Base-by-base conservation (phyloP, 1,284 basidiomycete genomes). In the Phenoliferia sp. region DNA sequence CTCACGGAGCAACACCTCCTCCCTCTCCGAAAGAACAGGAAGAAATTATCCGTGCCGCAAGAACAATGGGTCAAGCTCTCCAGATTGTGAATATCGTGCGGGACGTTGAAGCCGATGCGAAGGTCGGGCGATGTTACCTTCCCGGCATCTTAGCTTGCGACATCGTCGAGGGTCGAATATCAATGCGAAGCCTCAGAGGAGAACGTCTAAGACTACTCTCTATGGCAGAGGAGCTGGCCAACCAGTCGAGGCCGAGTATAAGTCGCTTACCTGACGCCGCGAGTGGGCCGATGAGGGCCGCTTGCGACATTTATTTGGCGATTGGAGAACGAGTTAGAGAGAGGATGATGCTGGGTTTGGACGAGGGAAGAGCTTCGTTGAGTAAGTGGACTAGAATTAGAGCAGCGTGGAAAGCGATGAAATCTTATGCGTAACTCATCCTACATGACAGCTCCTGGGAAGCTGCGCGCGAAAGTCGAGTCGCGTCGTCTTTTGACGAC, bases 11-110 rank as follows among this genome's bases (percentile, higher is more conserved):
- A 59, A 31, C 52, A 28, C 35, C 35, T 10, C 32, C 29, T 56
- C 48, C 7, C 22, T 52, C 48, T n/a, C 9, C 48, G 12, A 22
- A 19, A 52, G 19, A 33, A 22, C 50, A 61, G n/a, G 55, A 39
- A 31, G 39, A 63, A 36, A 68, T 72, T 7, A 62, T 78, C 28
- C 44, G 54, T 2, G 71, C 72, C 9, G 78, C 79, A 2, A 70
- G 80, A 15, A 72, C 78, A 66, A 81, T 81, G 79, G 81, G 81
- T 3, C 70, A 78, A 34, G 80, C 81, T 9, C 71, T 81, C 28
- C 80, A 81, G 64, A 75, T 81, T 32, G 78, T 81, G 67, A 80
- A 81, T 64, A 78, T 82, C 61, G 78, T 80, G 0, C 68, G 79
- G 17, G 80, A 82, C 68, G 76, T 81, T 6, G 75, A 74, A 1